Conservation (phyloP, 2,329 filamentous ascomycete species). For the Microcyclospora pomicola region DNA sequence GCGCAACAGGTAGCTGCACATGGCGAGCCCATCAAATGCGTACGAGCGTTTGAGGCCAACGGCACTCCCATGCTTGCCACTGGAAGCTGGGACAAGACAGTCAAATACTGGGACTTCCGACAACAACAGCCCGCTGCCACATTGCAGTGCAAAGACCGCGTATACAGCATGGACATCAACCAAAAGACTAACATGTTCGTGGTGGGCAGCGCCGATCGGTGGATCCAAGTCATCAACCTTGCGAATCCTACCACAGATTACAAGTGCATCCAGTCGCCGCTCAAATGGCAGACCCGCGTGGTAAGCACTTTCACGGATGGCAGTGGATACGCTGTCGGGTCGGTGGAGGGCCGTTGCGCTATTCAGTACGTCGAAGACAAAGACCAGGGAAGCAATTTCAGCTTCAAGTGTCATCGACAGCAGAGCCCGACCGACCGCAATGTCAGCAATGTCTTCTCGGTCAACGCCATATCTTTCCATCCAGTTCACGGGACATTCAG, state of each 20-base stretch:
- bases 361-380: conserved; percentile 99
- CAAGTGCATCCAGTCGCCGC: conserved; percentile 87
- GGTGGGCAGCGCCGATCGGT: conserved; percentile 82
- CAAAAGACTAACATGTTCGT: conserved; percentile 64
- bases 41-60: conserved; percentile 48
- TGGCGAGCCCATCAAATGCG: conserved; percentile 66
- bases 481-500: conserved; percentile 95
- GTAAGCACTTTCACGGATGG: conserved; percentile 89
- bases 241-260: conserved; percentile 80
- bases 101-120: conserved; percentile 81
- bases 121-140: conserved; percentile 50
- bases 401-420: conserved; percentile 96
- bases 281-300: conserved; percentile 96
- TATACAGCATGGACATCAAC: conserved; percentile 85
- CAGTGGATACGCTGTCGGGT: conserved; percentile 84
- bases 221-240: conserved; percentile 90
- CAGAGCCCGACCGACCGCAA: conserved; percentile 48
- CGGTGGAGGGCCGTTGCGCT: conserved; percentile 90
- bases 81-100: conserved; percentile 79
- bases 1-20: conserved; percentile 62
- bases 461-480: conserved; percentile 97
- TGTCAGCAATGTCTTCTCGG: conserved; percentile 77
- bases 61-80: conserved; percentile 75
- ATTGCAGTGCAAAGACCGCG: conserved; percentile 57
- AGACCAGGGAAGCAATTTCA: conserved; percentile 74